Conservation (phyloP, 2,329 filamentous ascomycete genomes). For the Penicillium sp. region DNA sequence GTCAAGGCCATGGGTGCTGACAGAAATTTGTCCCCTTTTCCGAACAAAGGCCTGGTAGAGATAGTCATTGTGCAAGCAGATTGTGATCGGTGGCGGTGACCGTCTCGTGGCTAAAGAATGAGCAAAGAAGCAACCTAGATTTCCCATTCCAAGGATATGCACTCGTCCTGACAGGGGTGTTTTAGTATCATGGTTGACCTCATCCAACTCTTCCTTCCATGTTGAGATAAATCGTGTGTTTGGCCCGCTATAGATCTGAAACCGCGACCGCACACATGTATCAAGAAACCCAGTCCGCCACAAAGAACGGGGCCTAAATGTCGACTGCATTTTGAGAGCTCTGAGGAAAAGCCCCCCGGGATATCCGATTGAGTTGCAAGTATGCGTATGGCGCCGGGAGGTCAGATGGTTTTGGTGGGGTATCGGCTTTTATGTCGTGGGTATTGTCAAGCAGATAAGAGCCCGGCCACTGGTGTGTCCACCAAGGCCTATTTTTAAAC, state of each 20-base stretch:
- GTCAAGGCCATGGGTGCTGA: slow-evolving; percentile 41
- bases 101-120: slow-evolving; percentile 63
- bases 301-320: slow-evolving; percentile 33
- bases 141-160: slow-evolving; percentile 76
- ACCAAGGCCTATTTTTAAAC: neutral
- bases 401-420: neutral
- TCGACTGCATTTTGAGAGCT: slow-evolving; percentile 38
- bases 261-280: slow-evolving; percentile 10
- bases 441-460: neutral
- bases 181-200: slow-evolving; percentile 19
- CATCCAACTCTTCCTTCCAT: slow-evolving; percentile 29
- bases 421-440: neutral
- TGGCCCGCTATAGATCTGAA: neutral
- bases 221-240: slow-evolving; percentile 23
- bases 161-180: slow-evolving; percentile 52
- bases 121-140: slow-evolving; percentile 76
- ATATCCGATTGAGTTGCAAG: neutral
- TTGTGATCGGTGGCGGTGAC: slow-evolving; percentile 68
- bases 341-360: slow-evolving; percentile 16
- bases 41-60: slow-evolving; percentile 36
- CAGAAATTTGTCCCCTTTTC: slow-evolving; percentile 32
- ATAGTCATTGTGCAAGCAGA: slow-evolving; percentile 66
- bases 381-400: neutral
- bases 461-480: neutral
- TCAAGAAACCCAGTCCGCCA: slow-evolving; percentile 27